Percentiles rank a stretch among this genome's conserved stretches.
Evolutionary conservation across 352 stramenopile species (phyloP).

Genomic region (Pythium phragmitis): DNA sequence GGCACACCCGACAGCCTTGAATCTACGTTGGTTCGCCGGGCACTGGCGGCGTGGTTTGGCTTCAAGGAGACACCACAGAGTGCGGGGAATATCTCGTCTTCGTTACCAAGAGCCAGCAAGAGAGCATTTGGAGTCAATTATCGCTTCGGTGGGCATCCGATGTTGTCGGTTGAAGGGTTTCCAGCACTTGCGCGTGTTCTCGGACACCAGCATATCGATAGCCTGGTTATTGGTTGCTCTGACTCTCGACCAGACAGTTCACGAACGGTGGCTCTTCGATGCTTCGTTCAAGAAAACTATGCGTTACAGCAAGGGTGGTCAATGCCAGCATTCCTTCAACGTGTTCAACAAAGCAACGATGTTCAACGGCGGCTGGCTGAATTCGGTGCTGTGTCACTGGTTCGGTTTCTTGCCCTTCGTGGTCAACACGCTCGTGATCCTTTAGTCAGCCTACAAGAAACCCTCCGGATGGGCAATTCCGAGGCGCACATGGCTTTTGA

Average conservation of each 20-base stretch:
- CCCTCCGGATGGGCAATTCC: not conserved
- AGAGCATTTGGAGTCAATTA: slow-evolving; percentile 27
- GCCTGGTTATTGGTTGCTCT: slow-evolving; percentile 10
- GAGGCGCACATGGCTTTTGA: slow-evolving; percentile 16
- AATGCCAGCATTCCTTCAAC: not conserved
- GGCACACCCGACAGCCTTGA: not conserved
- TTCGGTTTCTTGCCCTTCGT: slow-evolving; percentile 23
- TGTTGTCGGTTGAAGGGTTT: not conserved
- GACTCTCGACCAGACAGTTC: not conserved
- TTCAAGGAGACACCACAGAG: not conserved
- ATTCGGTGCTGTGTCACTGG: slow-evolving; percentile 18
- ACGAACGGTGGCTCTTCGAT: slow-evolving; percentile 14
- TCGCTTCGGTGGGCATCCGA: slow-evolving; percentile 10
- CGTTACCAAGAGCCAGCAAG: slow-evolving; percentile 2
- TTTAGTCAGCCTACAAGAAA: slow-evolving; percentile 1
- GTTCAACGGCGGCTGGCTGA: slow-evolving; percentile 8
- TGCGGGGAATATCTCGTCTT: not conserved
- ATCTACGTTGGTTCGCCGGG: not conserved
- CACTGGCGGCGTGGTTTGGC: slow-evolving; percentile 18
- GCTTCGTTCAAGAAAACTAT: slow-evolving; percentile 21
- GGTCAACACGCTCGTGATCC: slow-evolving; percentile 11
- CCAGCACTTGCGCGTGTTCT: slow-evolving; percentile 5
- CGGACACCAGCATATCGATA: slow-evolving; percentile 3
- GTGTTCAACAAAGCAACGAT: slow-evolving; percentile 3
- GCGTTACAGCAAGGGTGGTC: slow-evolving; percentile 10